Evolutionary conservation across 2,329 filamentous ascomycete species (phyloP).

Genomic region (Colletotrichum chrysophilum): DNA sequence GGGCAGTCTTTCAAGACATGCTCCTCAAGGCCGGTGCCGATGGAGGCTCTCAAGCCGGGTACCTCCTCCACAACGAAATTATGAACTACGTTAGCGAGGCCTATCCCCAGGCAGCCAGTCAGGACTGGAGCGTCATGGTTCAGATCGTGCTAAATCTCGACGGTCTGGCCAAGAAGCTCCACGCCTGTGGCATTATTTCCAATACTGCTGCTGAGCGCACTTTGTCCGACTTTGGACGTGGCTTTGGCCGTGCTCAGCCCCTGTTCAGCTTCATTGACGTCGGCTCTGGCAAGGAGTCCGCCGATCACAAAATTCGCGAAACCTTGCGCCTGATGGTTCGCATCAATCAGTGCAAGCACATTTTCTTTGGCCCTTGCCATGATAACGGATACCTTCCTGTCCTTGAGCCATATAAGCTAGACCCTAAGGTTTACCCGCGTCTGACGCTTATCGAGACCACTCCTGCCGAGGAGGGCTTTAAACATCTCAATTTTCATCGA

Average conservation of each 20-base stretch:
- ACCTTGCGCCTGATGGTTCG: conserved; percentile 37
- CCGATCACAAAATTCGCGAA: conserved; percentile 39
- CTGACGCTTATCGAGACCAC: conserved; percentile 36
- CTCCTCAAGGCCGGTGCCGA: conserved; percentile 34
- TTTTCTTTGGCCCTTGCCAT: conserved; percentile 37
- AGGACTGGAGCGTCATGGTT: conserved; percentile 36
- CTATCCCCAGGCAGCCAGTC: conserved; percentile 29
- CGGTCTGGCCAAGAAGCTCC: conserved; percentile 33
- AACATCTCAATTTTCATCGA: conserved; percentile 30
- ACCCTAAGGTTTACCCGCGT: conserved; percentile 27
- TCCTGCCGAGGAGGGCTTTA: conserved; percentile 33
- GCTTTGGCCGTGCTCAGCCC: conserved; percentile 36
- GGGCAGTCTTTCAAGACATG: conserved; percentile 37
- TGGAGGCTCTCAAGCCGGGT: conserved; percentile 36
- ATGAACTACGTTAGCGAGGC: conserved; percentile 26
- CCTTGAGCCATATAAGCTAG: conserved; percentile 34
- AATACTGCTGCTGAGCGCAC: conserved; percentile 21
- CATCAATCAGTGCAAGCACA: conserved; percentile 33
- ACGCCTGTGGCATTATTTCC: conserved; percentile 28
- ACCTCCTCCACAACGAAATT: conserved; percentile 29
- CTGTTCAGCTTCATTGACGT: conserved; percentile 40
- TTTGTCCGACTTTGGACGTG: conserved; percentile 35
- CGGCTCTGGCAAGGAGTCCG: conserved; percentile 37
- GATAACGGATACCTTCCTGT: conserved; percentile 39
- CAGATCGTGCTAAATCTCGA: conserved; percentile 38